A percentile compares a stretch with the other conserved stretches of the same genome.
phyloP scores from a whole-genome alignment of 495 filamentous ascomycete species.

The Penicillium mononematosum region DNA sequence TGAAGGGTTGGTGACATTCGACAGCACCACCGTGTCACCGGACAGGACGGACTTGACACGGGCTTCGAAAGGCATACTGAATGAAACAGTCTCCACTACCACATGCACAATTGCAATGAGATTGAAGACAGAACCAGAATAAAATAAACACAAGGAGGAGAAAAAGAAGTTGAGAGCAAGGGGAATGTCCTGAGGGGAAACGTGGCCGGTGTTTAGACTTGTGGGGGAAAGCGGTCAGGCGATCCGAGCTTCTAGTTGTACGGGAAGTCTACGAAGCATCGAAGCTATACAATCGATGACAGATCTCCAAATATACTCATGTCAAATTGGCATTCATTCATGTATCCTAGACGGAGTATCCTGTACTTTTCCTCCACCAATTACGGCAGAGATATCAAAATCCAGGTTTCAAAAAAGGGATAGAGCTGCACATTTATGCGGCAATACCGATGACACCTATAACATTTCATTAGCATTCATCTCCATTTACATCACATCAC shows the following conservation, averaged over 20 bases:
- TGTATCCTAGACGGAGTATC: constrained; percentile 28
- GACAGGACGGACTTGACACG: constrained; percentile 92
- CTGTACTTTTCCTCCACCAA: constrained; percentile 25
- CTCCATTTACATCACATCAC: neutral
- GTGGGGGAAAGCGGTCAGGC: constrained; percentile 35
- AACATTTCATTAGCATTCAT: constrained; percentile 5
- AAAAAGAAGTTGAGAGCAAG: constrained; percentile 21
- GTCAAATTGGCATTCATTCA: constrained; percentile 26
- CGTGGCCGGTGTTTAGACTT: constrained; percentile 30
- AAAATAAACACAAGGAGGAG: constrained; percentile 16
- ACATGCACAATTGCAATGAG: constrained; percentile 18
- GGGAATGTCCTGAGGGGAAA: constrained; percentile 25
- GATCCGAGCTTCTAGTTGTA: constrained; percentile 8
- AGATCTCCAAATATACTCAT: neutral
- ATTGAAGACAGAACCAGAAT: constrained; percentile 16
- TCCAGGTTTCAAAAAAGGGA: constrained; percentile 15
- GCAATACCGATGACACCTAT: constrained; percentile 88
- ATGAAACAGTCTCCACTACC: constrained; percentile 19
- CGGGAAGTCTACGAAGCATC: constrained; percentile 1
- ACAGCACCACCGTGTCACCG: constrained; percentile 85
- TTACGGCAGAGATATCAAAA: constrained; percentile 16
- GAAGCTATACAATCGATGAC: neutral
- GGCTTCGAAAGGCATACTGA: constrained; percentile 56
- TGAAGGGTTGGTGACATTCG: constrained; percentile 68
- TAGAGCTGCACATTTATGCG: constrained; percentile 35